Conservation (phyloP, 2,329 filamentous ascomycete genomes). For the Penicillium crustosum region DNA sequence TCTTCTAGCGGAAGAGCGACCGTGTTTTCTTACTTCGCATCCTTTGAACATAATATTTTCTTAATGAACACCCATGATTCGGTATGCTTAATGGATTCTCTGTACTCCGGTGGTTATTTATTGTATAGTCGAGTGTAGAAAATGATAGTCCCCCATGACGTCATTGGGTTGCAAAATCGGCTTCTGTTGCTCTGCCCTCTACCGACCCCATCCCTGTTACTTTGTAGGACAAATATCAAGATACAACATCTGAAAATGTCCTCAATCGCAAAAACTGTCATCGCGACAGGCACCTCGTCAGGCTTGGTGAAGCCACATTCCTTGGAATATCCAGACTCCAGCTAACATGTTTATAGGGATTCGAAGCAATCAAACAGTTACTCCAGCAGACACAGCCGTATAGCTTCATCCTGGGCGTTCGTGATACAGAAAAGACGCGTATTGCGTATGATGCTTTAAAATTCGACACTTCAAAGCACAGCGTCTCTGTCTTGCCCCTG, state of each 20-base stretch:
- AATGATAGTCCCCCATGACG: background rate
- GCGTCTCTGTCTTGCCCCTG: slow-evolving; percentile 20
- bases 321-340: background rate
- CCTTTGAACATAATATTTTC: background rate
- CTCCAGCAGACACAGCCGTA: slow-evolving; percentile 24
- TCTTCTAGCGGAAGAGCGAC: background rate
- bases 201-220: background rate
- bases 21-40: background rate
- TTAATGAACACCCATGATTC: background rate
- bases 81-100: background rate
- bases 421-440: slow-evolving; percentile 18
- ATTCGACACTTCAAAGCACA: slow-evolving; percentile 23
- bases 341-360: slow-evolving; percentile 19
- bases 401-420: slow-evolving; percentile 26
- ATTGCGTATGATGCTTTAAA: slow-evolving; percentile 21
- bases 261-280: slow-evolving; percentile 16
- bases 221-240: background rate
- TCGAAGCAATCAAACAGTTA: slow-evolving; percentile 28
- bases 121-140: background rate
- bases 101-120: background rate
- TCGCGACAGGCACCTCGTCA: slow-evolving; percentile 24
- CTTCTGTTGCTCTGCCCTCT: background rate
- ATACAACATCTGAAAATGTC: slow-evolving; percentile 9
- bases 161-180: background rate
- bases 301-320: slow-evolving; percentile 16